Percentiles rank a stretch among this genome's conserved stretches.
These are phyloP conservation scores for Kluyveromyces lactis DNA, from an alignment of 805 yeast species.

Conservation along the genomic window DNA sequence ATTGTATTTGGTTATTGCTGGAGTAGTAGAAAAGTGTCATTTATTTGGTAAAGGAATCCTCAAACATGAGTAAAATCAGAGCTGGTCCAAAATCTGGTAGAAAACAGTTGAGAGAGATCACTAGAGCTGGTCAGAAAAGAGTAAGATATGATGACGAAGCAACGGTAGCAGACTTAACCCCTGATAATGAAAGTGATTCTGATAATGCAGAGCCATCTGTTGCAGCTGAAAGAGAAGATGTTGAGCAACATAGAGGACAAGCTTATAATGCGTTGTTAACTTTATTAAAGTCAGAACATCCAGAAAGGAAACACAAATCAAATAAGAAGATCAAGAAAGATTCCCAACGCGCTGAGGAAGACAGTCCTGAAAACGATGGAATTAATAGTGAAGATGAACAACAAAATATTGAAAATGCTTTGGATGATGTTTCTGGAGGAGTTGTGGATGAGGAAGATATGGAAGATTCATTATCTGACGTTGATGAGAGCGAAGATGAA, in stretches of 20 bases:
- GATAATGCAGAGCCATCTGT: conserved; percentile 7
- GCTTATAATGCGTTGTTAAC: conserved; percentile 65
- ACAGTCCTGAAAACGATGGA: conserved; percentile 24
- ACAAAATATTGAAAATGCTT: conserved; percentile 14
- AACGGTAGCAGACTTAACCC: conserved; percentile 4
- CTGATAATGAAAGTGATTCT: conserved; percentile 12
- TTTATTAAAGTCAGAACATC: conserved; percentile 43
- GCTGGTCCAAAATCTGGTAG: conserved; percentile 40
- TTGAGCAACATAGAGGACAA: conserved; percentile 28
- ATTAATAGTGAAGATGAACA: conserved; percentile 19
- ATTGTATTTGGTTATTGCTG: no score
- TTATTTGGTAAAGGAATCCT: neutral
- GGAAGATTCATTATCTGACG: conserved; percentile 16
- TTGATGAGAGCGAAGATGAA: conserved; percentile 32
- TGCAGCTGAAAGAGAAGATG: conserved; percentile 12
- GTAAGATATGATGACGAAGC: conserved; percentile 13
- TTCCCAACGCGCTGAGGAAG: conserved; percentile 21
- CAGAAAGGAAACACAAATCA: conserved; percentile 13
- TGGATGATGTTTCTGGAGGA: conserved; percentile 9
- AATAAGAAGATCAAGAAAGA: conserved; percentile 22
- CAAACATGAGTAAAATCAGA: neutral
- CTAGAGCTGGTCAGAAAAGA: conserved; percentile 37
- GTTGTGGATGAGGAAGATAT: conserved; percentile 26
- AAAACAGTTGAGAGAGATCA: conserved; percentile 49
- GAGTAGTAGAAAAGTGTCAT: no score